Percentiles rank a stretch among this genome's conserved stretches.
phyloP scores from a whole-genome alignment of 1,284 basidiomycete genomes.

The Bjerkandera adusta region DNA sequence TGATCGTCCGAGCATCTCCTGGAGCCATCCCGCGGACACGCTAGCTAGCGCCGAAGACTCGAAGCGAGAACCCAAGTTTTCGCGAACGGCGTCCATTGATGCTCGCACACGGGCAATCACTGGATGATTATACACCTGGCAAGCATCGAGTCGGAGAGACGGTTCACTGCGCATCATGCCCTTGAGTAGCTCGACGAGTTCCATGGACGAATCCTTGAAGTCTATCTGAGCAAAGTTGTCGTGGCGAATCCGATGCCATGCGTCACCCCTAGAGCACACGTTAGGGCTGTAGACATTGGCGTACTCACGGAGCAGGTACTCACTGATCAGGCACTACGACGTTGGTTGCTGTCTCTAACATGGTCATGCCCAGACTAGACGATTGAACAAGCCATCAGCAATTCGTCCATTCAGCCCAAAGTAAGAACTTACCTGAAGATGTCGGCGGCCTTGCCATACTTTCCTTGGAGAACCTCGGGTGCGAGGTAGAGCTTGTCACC shows the following conservation, averaged over 20 bases:
- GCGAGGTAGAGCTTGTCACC: conserved; percentile 98
- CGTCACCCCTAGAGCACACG: conserved; percentile 63
- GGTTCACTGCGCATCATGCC: conserved; percentile 81
- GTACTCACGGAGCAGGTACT: conserved; percentile 34
- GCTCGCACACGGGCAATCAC: conserved; percentile 68
- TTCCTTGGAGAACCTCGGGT: conserved; percentile 93
- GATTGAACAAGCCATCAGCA: neutral
- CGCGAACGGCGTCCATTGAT: conserved; percentile 56
- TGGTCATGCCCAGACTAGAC: conserved; percentile 88
- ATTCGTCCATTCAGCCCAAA: neutral
- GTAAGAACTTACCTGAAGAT: conserved; percentile 81
- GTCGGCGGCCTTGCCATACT: conserved; percentile 92
- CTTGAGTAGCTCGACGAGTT: conserved; percentile 70
- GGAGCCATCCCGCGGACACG: conserved; percentile 57
- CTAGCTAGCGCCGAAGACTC: conserved; percentile 65
- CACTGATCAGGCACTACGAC: conserved; percentile 97
- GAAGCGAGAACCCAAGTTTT: conserved; percentile 47
- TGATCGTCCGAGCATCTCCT: conserved; percentile 49
- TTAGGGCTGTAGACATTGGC: conserved; percentile 3
- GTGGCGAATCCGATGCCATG: conserved; percentile 91
- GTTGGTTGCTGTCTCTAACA: conserved; percentile 94
- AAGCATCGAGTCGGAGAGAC: conserved; percentile 54
- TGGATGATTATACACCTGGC: conserved; percentile 60
- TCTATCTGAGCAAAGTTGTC: conserved; percentile 94
- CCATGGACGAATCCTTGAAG: conserved; percentile 52